A percentile compares a stretch with the other conserved stretches of the same genome.
phyloP scores from a whole-genome alignment of 208 protist species.

The Leishmania braziliensis region DNA sequence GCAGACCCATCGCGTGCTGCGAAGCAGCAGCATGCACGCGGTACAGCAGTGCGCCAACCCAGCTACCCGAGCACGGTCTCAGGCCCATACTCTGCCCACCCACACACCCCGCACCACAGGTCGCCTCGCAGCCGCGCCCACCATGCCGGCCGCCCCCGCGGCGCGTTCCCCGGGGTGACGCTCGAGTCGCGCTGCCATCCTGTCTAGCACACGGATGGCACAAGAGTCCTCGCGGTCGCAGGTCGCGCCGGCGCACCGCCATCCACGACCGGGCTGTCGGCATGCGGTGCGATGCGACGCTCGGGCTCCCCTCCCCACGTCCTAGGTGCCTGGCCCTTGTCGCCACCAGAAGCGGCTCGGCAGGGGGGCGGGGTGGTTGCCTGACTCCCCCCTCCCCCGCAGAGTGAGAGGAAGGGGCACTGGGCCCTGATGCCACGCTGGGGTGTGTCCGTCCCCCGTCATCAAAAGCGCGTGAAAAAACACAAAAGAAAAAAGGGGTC shows the following conservation, averaged over 20 bases:
- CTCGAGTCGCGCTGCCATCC: neutral
- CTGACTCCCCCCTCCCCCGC: neutral
- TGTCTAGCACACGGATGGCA: neutral
- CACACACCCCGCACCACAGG: too few species aligned
- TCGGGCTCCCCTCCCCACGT: neutral
- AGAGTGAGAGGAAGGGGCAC: neutral
- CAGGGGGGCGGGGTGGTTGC: neutral
- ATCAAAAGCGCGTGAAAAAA: neutral
- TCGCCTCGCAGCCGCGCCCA: too few species aligned
- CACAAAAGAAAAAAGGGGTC: neutral
- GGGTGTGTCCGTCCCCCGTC: neutral
- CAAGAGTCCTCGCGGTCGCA: neutral
- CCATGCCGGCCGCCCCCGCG: too few species aligned
- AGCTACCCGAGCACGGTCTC: too few species aligned
- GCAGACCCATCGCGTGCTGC: too few species aligned
- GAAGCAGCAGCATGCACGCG: too few species aligned
- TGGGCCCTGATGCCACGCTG: neutral
- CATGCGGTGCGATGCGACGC: too few species aligned
- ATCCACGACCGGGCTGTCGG: neutral
- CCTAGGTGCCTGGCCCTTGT: neutral
- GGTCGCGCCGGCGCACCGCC: neutral
- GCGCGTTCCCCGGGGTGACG: neutral
- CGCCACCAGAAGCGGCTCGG: neutral
- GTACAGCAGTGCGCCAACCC: too few species aligned
- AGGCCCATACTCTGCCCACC: too few species aligned